A percentile compares a stretch with the other conserved stretches of the same genome.
phyloP scores from a whole-genome alignment of 139 green algal species.

The Parachlorella kessleri region DNA sequence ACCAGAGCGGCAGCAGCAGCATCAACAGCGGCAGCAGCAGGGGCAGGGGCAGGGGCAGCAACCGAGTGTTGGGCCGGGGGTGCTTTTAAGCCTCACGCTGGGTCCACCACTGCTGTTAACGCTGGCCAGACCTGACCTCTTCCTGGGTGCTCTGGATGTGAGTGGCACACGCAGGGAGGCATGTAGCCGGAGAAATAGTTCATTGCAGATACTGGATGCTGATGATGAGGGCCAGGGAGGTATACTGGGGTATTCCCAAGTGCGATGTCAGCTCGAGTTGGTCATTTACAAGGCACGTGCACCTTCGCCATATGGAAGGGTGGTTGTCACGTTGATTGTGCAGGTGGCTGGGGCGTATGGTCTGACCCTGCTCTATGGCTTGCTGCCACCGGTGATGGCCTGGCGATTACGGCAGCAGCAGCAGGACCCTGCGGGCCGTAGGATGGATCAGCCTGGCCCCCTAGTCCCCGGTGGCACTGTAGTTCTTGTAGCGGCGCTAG shows the following conservation, averaged over 20 bases:
- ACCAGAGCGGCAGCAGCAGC: neutral
- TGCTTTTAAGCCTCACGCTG: conserved; percentile 34
- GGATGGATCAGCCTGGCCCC: too few relatives aligned
- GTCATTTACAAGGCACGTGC: too few relatives aligned
- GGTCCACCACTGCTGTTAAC: conserved; percentile 49
- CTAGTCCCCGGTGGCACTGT: too few relatives aligned
- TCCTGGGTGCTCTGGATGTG: conserved; percentile 46
- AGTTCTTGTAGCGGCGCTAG: too few relatives aligned
- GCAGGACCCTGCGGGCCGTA: neutral
- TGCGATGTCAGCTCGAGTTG: too few relatives aligned
- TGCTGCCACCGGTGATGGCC: conserved; percentile 73
- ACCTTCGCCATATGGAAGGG: too few relatives aligned
- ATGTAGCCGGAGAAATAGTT: too few relatives aligned
- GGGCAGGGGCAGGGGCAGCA: neutral
- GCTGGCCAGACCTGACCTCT: conserved; percentile 46
- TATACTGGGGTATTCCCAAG: too few relatives aligned
- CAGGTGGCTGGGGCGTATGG: conserved; percentile 44
- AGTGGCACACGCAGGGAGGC: too few relatives aligned
- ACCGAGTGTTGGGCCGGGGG: conserved; percentile 6
- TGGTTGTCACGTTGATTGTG: too few relatives aligned
- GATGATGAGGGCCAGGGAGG: too few relatives aligned
- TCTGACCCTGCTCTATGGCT: conserved; percentile 73
- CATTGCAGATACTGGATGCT: too few relatives aligned
- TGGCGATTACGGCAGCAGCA: conserved; percentile 34
- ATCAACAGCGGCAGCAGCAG: neutral